phyloP scores from a whole-genome alignment of 305 asterid genomes.

The Fraxinus albicans region DNA sequence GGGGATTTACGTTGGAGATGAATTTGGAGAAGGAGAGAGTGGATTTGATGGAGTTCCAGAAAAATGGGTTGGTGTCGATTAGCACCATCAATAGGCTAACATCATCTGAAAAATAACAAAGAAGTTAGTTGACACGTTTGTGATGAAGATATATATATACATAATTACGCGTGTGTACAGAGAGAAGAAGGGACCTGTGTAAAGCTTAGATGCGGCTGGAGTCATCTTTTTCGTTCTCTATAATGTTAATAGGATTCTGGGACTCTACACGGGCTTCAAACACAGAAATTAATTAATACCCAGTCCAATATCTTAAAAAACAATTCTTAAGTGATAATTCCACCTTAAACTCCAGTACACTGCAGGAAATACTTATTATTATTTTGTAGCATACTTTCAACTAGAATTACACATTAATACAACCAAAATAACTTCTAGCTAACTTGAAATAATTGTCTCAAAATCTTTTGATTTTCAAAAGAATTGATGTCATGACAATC shows the following conservation, averaged over 20 bases:
- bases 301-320: neutral
- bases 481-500: neutral
- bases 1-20: constrained; percentile 60
- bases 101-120: constrained; percentile 49
- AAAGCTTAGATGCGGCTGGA: constrained; percentile 51
- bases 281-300: neutral
- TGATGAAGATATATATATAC: neutral
- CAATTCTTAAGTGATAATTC: neutral
- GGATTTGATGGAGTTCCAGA: constrained; percentile 70
- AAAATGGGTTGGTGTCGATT: constrained; percentile 72
- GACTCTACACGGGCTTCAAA: neutral
- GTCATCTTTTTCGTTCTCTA: constrained; percentile 35
- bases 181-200: constrained; percentile 38
- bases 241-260: neutral
- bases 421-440: neutral
- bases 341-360: neutral
- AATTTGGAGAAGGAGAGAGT: constrained; percentile 60
- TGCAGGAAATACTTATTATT: neutral
- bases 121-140: neutral
- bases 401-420: neutral
- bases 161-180: neutral
- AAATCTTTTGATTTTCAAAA: neutral
- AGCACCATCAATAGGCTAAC: constrained; percentile 79
- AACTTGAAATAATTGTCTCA: neutral
- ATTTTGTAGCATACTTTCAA: neutral